A percentile compares a stretch with the other conserved stretches of the same genome.
phyloP scores from a whole-genome alignment of 495 filamentous ascomycete genomes.

The Aspergillus leporis region DNA sequence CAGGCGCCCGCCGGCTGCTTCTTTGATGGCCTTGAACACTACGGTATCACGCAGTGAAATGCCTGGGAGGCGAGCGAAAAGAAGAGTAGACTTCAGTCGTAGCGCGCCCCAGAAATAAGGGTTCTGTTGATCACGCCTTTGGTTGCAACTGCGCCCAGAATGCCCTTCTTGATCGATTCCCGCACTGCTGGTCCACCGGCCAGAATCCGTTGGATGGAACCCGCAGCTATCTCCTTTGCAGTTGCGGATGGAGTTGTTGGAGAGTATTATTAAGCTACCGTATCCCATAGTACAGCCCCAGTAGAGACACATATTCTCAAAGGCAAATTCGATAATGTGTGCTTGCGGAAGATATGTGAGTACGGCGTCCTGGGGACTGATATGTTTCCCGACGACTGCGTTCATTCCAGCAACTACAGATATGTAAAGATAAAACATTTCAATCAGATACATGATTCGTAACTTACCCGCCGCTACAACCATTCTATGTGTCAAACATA shows the following conservation, averaged over 20 bases:
- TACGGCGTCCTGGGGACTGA: not conserved
- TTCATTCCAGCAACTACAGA: too few species aligned
- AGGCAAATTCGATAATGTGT: not conserved
- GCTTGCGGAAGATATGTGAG: not conserved
- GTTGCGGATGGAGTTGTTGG: not conserved
- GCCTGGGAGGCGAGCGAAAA: not conserved
- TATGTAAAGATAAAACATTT: too few species aligned
- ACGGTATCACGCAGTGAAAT: not conserved
- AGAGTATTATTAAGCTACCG: not conserved
- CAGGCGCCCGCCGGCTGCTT: not conserved
- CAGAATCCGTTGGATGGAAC: not conserved
- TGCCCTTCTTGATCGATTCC: not conserved
- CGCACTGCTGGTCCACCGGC: not conserved
- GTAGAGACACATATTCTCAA: not conserved
- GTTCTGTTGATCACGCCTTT: not conserved
- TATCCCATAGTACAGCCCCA: not conserved
- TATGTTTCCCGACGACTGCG: too few species aligned
- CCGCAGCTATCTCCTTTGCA: not conserved
- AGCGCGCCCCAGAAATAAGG: not conserved
- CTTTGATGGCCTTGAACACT: not conserved
- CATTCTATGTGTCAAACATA: too few species aligned
- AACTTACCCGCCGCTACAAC: too few species aligned
- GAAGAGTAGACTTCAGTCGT: not conserved
- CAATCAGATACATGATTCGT: too few species aligned
- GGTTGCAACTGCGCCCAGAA: not conserved